Evolutionary conservation across 495 filamentous ascomycete genomes (phyloP), one percentile per base, ranked within the genome.

Genomic region (Chaetomium fimeti): DNA sequence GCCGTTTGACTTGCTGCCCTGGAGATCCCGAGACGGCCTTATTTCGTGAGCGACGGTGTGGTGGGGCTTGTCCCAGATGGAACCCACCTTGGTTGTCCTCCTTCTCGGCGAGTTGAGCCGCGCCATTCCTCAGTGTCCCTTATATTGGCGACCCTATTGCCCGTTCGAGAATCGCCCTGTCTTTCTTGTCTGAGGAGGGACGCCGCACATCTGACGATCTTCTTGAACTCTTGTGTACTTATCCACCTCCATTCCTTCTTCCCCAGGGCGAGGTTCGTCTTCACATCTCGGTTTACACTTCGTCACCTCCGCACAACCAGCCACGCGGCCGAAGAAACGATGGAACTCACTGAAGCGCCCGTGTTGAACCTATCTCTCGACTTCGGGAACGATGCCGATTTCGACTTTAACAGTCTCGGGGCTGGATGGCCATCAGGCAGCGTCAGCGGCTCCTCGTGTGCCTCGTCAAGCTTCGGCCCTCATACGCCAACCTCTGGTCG

Each of bases 401-500:
- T 76, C 62, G 49, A 56, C 54, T 64, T 78, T 29, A 63, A 69
- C 52, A 54, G 51, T 42, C 71, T 75, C 7, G 12, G 60, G 5
- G 8, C 57, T 18, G 63, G 24, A 7, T 62, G 55, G 24, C 58
- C 61, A 9, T 67, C 65, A 43, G 71, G 73, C 2, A 73, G 72
- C 40, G 64, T 60, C 51, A 70, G 68, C 56, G 71, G 71, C 47
- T 79, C 76, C 20, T 77, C 74, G 4, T 74, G 68, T 8, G 71
- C 76, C 32, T 73, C 74, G 40, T 75, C 78, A 28, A 60, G 67
- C 40, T 76, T 71, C 38, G 75, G 73, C 28, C 73, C 77, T 5
- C 77, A 69, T 54, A 80, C 78, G 4, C 78, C 78, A 16, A 70
- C 68, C 5, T 80, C 77, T 53, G 74, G 74, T 28, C 67, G 66